Conservation (phyloP, 169 alveolate genomes). For the Eimeria maxima region DNA sequence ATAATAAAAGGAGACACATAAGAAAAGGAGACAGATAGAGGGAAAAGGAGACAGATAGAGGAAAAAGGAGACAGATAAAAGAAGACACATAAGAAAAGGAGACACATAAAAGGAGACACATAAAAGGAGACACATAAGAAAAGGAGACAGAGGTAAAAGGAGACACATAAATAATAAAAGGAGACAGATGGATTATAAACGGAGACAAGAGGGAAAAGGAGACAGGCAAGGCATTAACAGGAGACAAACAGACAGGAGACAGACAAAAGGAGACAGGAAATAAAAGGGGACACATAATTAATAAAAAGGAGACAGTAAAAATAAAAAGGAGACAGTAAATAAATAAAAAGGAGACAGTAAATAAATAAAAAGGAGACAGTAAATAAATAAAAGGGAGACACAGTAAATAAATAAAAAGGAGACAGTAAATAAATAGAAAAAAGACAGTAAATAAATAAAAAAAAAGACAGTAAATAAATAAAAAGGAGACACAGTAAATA, state of each 20-base stretch:
- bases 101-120: background rate
- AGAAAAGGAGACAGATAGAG: background rate
- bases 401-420: too few species aligned
- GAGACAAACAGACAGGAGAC: too few species aligned
- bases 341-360: background rate
- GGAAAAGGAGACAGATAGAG: background rate
- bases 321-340: background rate
- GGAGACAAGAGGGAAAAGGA: too few species aligned
- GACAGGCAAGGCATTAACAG: too few species aligned
- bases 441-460: background rate
- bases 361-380: too few species aligned
- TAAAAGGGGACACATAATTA: too few species aligned
- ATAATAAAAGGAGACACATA: background rate
- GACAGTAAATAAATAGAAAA: too few species aligned
- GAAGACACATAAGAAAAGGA: background rate
- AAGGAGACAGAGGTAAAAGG: background rate
- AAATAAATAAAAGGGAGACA: too few species aligned
- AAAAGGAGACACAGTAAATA: background rate
- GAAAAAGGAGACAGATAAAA: background rate
- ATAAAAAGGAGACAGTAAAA: background rate
- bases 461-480: background rate
- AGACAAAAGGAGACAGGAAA: background rate
- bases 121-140: background rate
- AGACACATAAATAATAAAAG: background rate
- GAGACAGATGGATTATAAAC: too few species aligned